phyloP scores from a whole-genome alignment of 139 green algal species.

The Picocystis salinarum region DNA sequence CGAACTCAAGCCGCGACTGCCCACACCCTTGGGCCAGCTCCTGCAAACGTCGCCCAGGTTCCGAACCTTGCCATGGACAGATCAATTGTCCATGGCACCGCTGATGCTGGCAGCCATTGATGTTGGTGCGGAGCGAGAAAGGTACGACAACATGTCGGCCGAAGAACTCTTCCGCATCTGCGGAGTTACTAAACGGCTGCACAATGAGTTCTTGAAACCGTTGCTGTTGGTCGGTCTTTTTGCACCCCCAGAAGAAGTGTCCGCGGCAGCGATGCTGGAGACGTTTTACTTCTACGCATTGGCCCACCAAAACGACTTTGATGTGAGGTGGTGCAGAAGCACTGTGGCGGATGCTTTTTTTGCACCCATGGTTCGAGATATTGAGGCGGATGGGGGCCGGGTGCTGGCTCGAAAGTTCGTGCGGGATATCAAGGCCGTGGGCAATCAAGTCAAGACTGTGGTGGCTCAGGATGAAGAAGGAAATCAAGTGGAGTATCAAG shows the following conservation, averaged over 20 bases:
- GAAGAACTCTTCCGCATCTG: slow-evolving; percentile 45
- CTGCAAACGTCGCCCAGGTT: slow-evolving; percentile 52
- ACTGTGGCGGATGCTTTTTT: slow-evolving; percentile 67
- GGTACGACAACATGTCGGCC: slow-evolving; percentile 64
- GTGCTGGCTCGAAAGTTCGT: slow-evolving; percentile 36
- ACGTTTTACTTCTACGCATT: slow-evolving; percentile 72
- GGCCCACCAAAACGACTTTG: slow-evolving; percentile 44
- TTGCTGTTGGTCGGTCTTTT: slow-evolving; percentile 68
- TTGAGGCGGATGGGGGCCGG: slow-evolving; percentile 4
- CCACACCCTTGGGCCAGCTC: slow-evolving; percentile 64
- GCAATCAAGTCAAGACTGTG: slow-evolving; percentile 10
- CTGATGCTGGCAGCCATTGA: slow-evolving; percentile 55
- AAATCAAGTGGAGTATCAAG: slow-evolving; percentile 15
- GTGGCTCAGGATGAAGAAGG: slow-evolving; percentile 8
- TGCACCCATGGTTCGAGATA: slow-evolving; percentile 29
- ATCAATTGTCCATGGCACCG: slow-evolving; percentile 60
- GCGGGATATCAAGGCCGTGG: slow-evolving; percentile 20
- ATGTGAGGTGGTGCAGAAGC: slow-evolving; percentile 34
- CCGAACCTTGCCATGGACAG: slow-evolving; percentile 25
- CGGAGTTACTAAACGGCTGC: slow-evolving; percentile 25
- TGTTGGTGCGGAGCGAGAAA: slow-evolving; percentile 27
- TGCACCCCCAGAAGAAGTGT: slow-evolving; percentile 51
- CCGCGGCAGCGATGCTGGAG: slow-evolving; percentile 48
- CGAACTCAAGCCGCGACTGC: slow-evolving; percentile 32
- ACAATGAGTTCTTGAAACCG: slow-evolving; percentile 48